Evolutionary conservation across 805 yeast species (phyloP).

Genomic region (Metschnikowia sp.): DNA sequence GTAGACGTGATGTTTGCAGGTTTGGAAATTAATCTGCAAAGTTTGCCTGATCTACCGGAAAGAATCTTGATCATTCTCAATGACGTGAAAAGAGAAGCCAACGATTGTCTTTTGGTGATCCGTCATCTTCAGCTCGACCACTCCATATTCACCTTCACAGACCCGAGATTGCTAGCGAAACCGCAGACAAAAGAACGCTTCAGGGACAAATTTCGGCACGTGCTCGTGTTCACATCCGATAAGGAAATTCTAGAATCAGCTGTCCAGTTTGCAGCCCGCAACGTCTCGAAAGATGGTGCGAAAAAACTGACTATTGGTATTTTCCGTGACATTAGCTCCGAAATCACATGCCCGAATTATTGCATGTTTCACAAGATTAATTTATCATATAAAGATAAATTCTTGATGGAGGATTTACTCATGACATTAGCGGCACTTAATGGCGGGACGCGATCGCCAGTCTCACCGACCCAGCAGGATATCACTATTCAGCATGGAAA

Average conservation of each 20-base stretch:
- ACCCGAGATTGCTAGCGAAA: constrained; percentile 3
- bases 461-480: too few species aligned
- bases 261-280: constrained; percentile 1
- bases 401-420: constrained; percentile 12
- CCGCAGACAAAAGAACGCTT: not conserved
- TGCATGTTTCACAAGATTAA: constrained; percentile 1
- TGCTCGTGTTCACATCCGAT: constrained; percentile 12
- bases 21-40: not conserved
- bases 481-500: too few species aligned
- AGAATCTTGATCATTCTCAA: constrained; percentile 29
- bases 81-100: constrained; percentile 28
- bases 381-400: constrained; percentile 16
- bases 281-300: not conserved
- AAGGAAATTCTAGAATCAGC: constrained; percentile 6
- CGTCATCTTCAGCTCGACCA: constrained; percentile 23
- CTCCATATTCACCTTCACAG: constrained; percentile 15
- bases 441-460: too few species aligned
- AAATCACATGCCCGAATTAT: not conserved
- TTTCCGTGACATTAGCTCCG: not conserved
- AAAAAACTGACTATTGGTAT: constrained; percentile 5
- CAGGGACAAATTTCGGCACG: constrained; percentile 12
- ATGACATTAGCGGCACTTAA: constrained; percentile 3
- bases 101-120: constrained; percentile 36
- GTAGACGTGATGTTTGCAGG: constrained; percentile 15
- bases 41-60: not conserved